phyloP scores from a whole-genome alignment of 179 eudicot genomes.

The Silene vulgaris region DNA sequence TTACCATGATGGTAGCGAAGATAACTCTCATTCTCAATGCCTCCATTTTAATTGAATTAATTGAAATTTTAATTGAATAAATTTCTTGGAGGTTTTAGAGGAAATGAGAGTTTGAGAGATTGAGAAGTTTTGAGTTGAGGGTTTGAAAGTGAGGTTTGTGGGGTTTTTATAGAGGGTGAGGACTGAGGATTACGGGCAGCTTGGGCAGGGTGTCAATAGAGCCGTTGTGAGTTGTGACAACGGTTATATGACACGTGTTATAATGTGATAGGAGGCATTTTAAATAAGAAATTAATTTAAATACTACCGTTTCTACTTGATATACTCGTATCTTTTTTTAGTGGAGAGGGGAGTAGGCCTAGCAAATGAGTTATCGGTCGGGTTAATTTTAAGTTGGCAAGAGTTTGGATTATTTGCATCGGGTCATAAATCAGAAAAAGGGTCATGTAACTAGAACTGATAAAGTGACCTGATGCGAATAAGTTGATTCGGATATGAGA shows the following conservation, averaged over 20 bases:
- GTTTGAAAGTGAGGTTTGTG: neutral
- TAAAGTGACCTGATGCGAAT: no score
- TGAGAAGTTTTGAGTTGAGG: neutral
- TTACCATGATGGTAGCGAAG: slow-evolving; percentile 25
- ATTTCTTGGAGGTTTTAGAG: neutral
- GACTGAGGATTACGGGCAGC: slow-evolving; percentile 22
- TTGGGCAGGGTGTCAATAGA: neutral
- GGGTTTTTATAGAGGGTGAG: slow-evolving; percentile 19
- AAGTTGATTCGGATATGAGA: no score
- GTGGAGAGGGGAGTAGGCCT: no score
- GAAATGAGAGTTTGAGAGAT: neutral
- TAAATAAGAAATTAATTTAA: no score
- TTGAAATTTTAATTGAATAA: neutral
- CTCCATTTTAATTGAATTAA: slow-evolving; percentile 31
- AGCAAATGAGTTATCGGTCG: no score
- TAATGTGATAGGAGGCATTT: no score
- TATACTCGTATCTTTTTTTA: no score
- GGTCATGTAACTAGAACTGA: no score
- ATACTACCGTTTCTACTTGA: no score
- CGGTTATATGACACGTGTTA: slow-evolving; percentile 5
- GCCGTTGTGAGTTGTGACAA: slow-evolving; percentile 26
- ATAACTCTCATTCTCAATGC: slow-evolving; percentile 39
- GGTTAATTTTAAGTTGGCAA: no score
- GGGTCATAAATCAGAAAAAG: no score
- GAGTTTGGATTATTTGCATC: no score